Conservation (phyloP, 148 eudicot species). For the Dysphania ambrosioides region DNA sequence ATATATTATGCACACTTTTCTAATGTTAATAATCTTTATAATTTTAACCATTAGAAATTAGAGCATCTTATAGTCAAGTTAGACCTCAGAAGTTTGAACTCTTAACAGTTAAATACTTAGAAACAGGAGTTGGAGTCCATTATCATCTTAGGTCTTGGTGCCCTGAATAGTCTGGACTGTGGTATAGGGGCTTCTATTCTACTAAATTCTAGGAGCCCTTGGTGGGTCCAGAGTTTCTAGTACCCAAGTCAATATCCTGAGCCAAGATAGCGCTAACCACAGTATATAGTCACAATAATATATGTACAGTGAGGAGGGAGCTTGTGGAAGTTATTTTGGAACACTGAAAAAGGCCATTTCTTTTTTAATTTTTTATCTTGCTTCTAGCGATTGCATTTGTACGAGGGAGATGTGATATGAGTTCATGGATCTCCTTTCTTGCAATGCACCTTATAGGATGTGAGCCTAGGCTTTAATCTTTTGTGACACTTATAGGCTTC, state of each 20-base stretch:
- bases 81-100: too few species aligned
- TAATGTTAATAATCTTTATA: too few species aligned
- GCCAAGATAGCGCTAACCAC: not conserved
- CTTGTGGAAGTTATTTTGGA: not conserved
- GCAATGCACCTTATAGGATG: not conserved
- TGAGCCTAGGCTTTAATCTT: not conserved
- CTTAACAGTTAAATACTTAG: too few species aligned
- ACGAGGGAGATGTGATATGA: constrained; percentile 1
- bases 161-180: not conserved
- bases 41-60: too few species aligned
- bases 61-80: too few species aligned
- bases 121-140: not conserved
- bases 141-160: not conserved
- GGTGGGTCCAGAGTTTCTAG: not conserved
- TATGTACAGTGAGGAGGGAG: not conserved
- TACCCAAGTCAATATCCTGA: not conserved
- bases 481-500: not conserved
- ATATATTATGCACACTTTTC: too few species aligned
- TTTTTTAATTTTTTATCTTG: too few species aligned
- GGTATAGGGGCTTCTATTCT: too few species aligned
- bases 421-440: not conserved
- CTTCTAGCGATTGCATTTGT: not conserved
- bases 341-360: not conserved
- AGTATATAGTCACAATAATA: not conserved
- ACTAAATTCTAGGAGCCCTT: not conserved